phyloP scores from a whole-genome alignment of 768 basidiomycete species.

The Dictyophora rubrovolvata region DNA sequence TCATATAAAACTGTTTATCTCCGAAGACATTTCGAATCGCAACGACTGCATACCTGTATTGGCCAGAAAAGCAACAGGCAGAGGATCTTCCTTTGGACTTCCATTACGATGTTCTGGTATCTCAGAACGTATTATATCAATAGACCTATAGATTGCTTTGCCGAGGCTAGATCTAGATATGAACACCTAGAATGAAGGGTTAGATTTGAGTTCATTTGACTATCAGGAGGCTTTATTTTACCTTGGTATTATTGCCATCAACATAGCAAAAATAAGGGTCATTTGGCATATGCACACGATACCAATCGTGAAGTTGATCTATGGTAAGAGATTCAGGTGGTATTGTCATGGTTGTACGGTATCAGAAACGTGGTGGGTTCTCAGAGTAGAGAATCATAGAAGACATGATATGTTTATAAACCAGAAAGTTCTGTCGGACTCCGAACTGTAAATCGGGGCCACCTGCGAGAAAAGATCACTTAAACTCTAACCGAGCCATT shows the following conservation, averaged over 20 bases:
- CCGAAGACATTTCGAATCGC: background rate
- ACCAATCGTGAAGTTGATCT: constrained; percentile 3
- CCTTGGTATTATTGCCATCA: background rate
- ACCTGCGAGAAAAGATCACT: too few relatives aligned
- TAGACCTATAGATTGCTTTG: background rate
- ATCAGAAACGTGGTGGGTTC: too few relatives aligned
- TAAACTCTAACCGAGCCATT: too few relatives aligned
- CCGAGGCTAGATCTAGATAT: background rate
- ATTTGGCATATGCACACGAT: background rate
- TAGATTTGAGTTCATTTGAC: background rate
- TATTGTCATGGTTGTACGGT: background rate
- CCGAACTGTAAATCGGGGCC: too few relatives aligned
- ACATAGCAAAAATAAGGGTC: background rate
- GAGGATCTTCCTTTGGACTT: background rate
- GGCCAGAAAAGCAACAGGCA: constrained; percentile 10
- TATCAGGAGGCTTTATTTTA: background rate
- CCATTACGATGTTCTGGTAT: background rate
- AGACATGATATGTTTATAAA: too few relatives aligned
- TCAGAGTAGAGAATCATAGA: too few relatives aligned
- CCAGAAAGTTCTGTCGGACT: too few relatives aligned
- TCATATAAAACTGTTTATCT: background rate
- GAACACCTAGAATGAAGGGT: background rate
- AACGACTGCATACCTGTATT: constrained; percentile 2
- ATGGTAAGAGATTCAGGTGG: background rate
- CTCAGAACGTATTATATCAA: background rate